Evolutionary conservation across 805 yeast species (phyloP).

Genomic region (Clavispora carvajalis): DNA sequence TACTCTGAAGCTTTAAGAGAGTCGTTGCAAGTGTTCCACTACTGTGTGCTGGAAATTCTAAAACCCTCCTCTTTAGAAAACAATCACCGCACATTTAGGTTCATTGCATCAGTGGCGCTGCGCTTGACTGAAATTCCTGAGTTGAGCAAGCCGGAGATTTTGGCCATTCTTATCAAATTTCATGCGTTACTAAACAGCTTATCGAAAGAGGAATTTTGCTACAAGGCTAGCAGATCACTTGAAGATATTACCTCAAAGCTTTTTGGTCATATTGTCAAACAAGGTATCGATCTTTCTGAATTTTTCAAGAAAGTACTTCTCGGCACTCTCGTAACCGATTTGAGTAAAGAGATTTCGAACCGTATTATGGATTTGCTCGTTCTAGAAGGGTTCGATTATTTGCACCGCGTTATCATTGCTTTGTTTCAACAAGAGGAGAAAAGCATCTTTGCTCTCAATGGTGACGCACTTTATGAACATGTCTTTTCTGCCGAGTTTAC

Average conservation of each 20-base stretch:
- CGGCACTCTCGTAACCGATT: conserved; percentile 14
- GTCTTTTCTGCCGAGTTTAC: conserved; percentile 4
- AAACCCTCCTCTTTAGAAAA: conserved; percentile 2
- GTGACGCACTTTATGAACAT: conserved; percentile 17
- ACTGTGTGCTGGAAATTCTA: conserved; percentile 23
- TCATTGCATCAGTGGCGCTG: conserved; percentile 18
- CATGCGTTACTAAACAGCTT: conserved; percentile 21
- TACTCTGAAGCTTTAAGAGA: conserved; percentile 15
- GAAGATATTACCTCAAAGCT: conserved; percentile 26
- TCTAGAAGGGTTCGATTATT: conserved; percentile 36
- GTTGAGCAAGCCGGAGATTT: conserved; percentile 21
- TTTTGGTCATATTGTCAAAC: conserved; percentile 30
- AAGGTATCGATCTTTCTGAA: conserved; percentile 28
- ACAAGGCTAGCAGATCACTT: conserved; percentile 30
- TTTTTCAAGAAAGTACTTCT: conserved; percentile 17
- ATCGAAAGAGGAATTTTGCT: conserved; percentile 30
- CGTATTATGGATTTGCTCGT: conserved; percentile 31
- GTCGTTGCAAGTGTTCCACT: conserved; percentile 26
- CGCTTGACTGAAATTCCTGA: conserved; percentile 16
- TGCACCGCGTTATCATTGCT: conserved; percentile 25
- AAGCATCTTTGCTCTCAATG: conserved; percentile 15
- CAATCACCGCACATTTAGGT: conserved; percentile 15
- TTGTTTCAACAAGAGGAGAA: conserved; percentile 15
- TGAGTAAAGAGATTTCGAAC: conserved; percentile 1
- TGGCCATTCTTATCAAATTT: conserved; percentile 31